phyloP scores from a whole-genome alignment of 225 moss, liverwort and hornwort species.

The Marchantia polymorpha region DNA sequence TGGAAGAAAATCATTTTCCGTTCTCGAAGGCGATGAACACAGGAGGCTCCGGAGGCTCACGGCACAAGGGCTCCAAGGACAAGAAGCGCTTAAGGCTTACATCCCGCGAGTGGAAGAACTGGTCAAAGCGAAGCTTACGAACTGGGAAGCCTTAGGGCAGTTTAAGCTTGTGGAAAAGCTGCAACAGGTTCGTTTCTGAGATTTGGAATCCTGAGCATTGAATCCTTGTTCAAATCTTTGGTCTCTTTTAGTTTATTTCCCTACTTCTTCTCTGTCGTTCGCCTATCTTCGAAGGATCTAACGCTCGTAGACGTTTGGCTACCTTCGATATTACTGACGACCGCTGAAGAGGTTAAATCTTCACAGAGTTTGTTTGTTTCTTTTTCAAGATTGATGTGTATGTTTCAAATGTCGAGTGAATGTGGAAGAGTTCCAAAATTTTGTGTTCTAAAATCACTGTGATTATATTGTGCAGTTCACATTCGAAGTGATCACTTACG shows the following conservation, averaged over 20 bases:
- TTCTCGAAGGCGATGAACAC: slow-evolving; percentile 30
- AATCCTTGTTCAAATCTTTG: not conserved
- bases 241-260: not conserved
- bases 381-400: not conserved
- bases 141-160: slow-evolving; percentile 3
- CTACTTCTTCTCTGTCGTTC: not conserved
- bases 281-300: not conserved
- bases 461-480: slow-evolving; percentile 22
- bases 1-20: slow-evolving; percentile 30
- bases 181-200: not conserved
- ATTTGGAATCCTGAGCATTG: not conserved
- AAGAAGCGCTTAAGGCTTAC: slow-evolving; percentile 11
- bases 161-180: slow-evolving; percentile 11
- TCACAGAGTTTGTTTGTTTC: not conserved
- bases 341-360: not conserved
- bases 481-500: slow-evolving; percentile 25
- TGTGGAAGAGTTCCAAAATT: not conserved
- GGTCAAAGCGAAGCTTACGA: slow-evolving; percentile 6
- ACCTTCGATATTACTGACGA: too few relatives aligned
- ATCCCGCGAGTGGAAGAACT: slow-evolving; percentile 22
- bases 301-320: not conserved
- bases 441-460: too few relatives aligned
- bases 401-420: not conserved
- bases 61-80: slow-evolving; percentile 19
- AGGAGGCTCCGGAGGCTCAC: slow-evolving; percentile 33